phyloP scores from a whole-genome alignment of 1,139 yeast genomes.

The Kluyveromyces sp. region DNA sequence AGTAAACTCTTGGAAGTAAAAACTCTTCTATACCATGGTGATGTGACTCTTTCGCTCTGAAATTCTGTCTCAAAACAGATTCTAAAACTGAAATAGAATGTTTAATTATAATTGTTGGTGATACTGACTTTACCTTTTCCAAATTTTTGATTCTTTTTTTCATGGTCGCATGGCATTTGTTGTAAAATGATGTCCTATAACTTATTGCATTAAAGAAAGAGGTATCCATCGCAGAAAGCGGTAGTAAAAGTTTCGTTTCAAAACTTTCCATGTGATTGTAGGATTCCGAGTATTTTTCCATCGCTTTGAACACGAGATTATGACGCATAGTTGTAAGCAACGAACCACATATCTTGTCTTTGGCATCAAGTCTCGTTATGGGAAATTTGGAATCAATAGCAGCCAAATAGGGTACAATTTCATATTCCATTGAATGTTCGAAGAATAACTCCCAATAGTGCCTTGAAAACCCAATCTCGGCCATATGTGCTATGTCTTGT shows the following conservation, averaged over 20 bases:
- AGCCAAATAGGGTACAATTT: background rate
- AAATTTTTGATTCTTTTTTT: constrained; percentile 8
- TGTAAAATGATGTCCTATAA: constrained; percentile 11
- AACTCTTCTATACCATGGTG: constrained; percentile 15
- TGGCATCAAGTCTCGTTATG: background rate
- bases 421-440: background rate
- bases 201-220: constrained; percentile 18
- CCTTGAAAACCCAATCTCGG: background rate
- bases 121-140: constrained; percentile 12
- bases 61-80: constrained; percentile 4
- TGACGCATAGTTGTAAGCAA: constrained; percentile 16
- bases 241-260: constrained; percentile 16
- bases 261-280: constrained; percentile 6
- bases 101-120: constrained; percentile 15
- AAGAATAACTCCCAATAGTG: constrained; percentile 7
- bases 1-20: constrained; percentile 22
- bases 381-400: constrained; percentile 1
- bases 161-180: constrained; percentile 11
- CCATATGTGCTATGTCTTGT: constrained; percentile 3
- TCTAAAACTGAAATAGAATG: constrained; percentile 6
- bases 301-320: constrained; percentile 13
- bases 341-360: background rate
- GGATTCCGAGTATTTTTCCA: constrained; percentile 4
- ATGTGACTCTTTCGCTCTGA: background rate
- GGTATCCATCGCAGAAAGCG: constrained; percentile 20